These are phyloP conservation scores for Corinectria fuckeliana DNA, from an alignment of 2,329 filamentous ascomycete species.

Conservation along the genomic window DNA sequence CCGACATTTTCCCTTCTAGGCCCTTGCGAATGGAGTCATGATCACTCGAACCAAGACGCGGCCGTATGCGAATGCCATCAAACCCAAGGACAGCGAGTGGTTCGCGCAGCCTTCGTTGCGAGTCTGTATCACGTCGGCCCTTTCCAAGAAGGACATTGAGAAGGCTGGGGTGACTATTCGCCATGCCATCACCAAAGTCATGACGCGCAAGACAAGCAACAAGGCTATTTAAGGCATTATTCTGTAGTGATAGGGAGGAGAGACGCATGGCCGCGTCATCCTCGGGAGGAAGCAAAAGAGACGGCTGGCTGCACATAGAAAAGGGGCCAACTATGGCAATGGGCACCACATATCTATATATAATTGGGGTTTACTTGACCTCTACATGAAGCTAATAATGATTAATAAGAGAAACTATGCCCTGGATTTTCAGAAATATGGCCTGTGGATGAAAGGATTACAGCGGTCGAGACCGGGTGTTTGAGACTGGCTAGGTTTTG, in stretches of 20 bases:
- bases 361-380: constrained; percentile 12
- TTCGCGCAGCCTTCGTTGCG: constrained; percentile 83
- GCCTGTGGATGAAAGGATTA: not conserved
- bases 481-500: not conserved
- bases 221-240: constrained; percentile 33
- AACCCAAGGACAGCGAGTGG: constrained; percentile 73
- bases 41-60: constrained; percentile 86
- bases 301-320: constrained; percentile 13
- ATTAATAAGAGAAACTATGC: constrained; percentile 34
- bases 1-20: constrained; percentile 53
- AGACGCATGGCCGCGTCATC: not conserved
- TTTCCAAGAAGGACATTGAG: constrained; percentile 94
- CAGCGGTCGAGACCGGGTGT: not conserved
- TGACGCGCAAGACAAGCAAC: constrained; percentile 67
- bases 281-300: not conserved
- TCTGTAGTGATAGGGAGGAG: not conserved
- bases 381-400: constrained; percentile 33
- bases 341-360: constrained; percentile 18
- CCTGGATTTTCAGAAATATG: not conserved
- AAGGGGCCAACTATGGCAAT: not conserved
- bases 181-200: constrained; percentile 92
- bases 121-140: constrained; percentile 84
- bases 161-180: constrained; percentile 88
- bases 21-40: constrained; percentile 85
- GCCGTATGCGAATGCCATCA: constrained; percentile 68